Evolutionary conservation across 768 basidiomycete genomes (phyloP).

Genomic region (Antrodiella citrinella): DNA sequence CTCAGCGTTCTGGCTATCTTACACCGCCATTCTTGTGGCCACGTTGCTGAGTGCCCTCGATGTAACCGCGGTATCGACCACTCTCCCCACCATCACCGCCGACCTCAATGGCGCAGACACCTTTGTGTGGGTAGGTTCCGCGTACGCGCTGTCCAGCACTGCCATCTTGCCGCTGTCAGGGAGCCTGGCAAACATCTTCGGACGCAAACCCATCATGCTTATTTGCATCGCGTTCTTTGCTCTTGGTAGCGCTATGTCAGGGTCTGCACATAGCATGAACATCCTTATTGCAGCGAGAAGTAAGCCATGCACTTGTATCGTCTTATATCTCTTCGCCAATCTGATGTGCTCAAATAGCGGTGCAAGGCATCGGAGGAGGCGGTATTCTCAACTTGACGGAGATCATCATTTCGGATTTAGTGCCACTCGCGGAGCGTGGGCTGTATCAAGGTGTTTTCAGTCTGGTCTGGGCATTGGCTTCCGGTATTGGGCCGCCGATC

Average conservation of each 20-base stretch:
- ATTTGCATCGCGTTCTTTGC: slow-evolving; percentile 24
- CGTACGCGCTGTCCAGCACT: slow-evolving; percentile 28
- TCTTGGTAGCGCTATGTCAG: slow-evolving; percentile 30
- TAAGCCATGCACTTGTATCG: slow-evolving; percentile 2
- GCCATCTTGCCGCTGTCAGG: slow-evolving; percentile 28
- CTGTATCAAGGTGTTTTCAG: slow-evolving; percentile 9
- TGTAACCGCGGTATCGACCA: slow-evolving; percentile 16
- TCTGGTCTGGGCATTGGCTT: slow-evolving; percentile 9
- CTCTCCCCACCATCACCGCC: slow-evolving; percentile 12
- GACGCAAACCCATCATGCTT: slow-evolving; percentile 26
- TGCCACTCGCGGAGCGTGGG: slow-evolving; percentile 19
- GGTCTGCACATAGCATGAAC: slow-evolving; percentile 29
- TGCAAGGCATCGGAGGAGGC: slow-evolving; percentile 21
- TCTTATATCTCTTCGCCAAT: not conserved
- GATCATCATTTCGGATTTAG: slow-evolving; percentile 19
- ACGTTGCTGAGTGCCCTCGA: slow-evolving; percentile 18
- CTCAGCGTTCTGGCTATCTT: slow-evolving; percentile 17
- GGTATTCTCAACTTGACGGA: slow-evolving; percentile 15
- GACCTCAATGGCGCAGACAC: slow-evolving; percentile 14
- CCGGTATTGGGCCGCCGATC: slow-evolving; percentile 8
- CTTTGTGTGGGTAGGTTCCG: slow-evolving; percentile 21
- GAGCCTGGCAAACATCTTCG: slow-evolving; percentile 26
- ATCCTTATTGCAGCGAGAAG: slow-evolving; percentile 32
- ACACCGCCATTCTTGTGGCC: slow-evolving; percentile 13
- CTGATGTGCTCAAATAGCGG: slow-evolving; percentile 8